Evolutionary conservation across 2,329 filamentous ascomycete species (phyloP).

Genomic region (Alternaria alternata): DNA sequence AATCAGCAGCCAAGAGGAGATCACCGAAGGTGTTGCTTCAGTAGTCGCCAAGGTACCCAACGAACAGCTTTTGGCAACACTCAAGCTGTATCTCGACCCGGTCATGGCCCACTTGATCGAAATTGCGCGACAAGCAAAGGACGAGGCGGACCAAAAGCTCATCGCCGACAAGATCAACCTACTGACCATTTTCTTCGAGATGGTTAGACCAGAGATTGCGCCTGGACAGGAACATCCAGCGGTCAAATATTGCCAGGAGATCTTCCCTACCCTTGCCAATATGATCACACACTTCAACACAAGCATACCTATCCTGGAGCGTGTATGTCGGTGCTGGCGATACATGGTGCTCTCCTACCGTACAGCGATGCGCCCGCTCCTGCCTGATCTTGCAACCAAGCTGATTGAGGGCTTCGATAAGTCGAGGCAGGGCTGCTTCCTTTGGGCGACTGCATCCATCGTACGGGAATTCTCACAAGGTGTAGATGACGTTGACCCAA

Average conservation of each 20-base stretch:
- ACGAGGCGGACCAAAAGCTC: conserved; percentile 83
- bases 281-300: conserved; percentile 87
- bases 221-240: conserved; percentile 79
- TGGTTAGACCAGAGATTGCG: conserved; percentile 76
- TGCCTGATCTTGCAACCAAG: conserved; percentile 87
- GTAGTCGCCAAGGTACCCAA: conserved; percentile 88
- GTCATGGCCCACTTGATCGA: conserved; percentile 84
- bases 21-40: conserved; percentile 93
- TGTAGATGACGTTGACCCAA: conserved; percentile 79
- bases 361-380: conserved; percentile 83
- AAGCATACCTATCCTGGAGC: conserved; percentile 89
- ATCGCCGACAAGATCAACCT: conserved; percentile 94
- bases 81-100: conserved; percentile 94
- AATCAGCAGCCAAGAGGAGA: conserved; percentile 87
- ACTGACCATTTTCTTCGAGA: conserved; percentile 87
- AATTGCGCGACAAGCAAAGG: conserved; percentile 83
- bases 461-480: conserved; percentile 95
- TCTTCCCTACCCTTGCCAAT: conserved; percentile 85
- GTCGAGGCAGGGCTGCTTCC: conserved; percentile 92
- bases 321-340: conserved; percentile 93
- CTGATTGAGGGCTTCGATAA: conserved; percentile 83
- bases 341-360: conserved; percentile 97
- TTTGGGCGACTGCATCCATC: conserved; percentile 98
- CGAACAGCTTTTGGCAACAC: conserved; percentile 79
- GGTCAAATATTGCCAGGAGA: conserved; percentile 95